Percentiles rank a stretch among this genome's conserved stretches.
phyloP scores from a whole-genome alignment of 495 filamentous ascomycete genomes.

The Hypoxylon crocopeplum region DNA sequence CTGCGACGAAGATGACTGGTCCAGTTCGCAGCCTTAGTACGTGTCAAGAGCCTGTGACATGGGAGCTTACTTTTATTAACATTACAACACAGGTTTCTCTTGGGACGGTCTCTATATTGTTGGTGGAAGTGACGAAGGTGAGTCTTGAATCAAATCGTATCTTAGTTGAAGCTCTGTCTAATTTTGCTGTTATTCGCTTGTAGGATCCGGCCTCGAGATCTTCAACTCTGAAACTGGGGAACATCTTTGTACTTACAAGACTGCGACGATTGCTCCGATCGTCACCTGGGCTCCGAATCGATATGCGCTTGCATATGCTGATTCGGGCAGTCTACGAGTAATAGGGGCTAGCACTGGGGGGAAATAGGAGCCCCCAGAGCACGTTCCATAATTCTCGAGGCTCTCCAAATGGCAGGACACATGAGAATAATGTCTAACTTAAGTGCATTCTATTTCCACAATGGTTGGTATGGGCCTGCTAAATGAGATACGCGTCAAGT shows the following conservation, averaged over 20 bases:
- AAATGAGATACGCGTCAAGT: too few species aligned
- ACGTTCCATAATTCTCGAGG: neutral
- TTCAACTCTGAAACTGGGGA: constrained; percentile 91
- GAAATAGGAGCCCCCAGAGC: constrained; percentile 38
- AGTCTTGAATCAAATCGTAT: constrained; percentile 40
- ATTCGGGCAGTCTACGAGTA: constrained; percentile 81
- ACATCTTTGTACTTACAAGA: constrained; percentile 78
- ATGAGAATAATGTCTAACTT: neutral
- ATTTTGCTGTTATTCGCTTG: constrained; percentile 9
- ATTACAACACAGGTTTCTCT: constrained; percentile 64
- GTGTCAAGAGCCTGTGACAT: constrained; percentile 6
- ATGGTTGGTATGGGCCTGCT: too few species aligned
- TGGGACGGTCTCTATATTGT: constrained; percentile 90
- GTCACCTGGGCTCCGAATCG: constrained; percentile 90
- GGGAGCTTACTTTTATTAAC: neutral
- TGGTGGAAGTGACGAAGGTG: constrained; percentile 83
- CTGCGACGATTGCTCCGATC: constrained; percentile 64
- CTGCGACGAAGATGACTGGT: constrained; percentile 76
- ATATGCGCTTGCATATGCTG: constrained; percentile 91
- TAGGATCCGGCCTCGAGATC: constrained; percentile 67
- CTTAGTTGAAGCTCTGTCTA: constrained; percentile 15
- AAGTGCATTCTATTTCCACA: neutral
- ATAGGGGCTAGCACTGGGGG: constrained; percentile 63
- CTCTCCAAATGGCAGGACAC: neutral
- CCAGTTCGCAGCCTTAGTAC: constrained; percentile 79